Percentiles rank a stretch among this genome's conserved stretches.
These are phyloP conservation scores for Cutaneotrichosporon dermatis DNA, from an alignment of 1,284 basidiomycete genomes.

Conservation along the genomic window DNA sequence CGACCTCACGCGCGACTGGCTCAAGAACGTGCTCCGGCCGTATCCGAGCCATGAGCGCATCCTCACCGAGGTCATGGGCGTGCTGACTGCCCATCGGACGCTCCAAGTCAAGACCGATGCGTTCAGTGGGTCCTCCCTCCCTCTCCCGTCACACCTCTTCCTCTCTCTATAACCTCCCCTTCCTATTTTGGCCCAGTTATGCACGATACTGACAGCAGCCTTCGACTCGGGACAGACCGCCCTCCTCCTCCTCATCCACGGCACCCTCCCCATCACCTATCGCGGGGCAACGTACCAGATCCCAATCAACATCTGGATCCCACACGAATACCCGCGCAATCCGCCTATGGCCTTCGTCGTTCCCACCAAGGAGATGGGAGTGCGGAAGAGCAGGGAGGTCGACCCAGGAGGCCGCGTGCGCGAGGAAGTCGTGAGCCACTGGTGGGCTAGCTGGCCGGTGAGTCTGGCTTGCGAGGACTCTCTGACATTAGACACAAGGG, in stretches of 20 bases:
- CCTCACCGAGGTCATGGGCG: conserved; percentile 62
- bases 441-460: conserved; percentile 82
- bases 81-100: conserved; percentile 59
- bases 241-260: conserved; percentile 82
- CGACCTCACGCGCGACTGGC: conserved; percentile 60
- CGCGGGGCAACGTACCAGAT: conserved; percentile 82
- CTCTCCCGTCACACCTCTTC: neutral
- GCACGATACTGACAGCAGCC: conserved; percentile 56
- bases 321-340: conserved; percentile 70
- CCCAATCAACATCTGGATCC: conserved; percentile 83
- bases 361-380: conserved; percentile 87
- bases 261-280: conserved; percentile 82
- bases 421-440: conserved; percentile 56
- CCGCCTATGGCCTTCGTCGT: conserved; percentile 91
- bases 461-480: conserved; percentile 7
- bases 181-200: too few species aligned
- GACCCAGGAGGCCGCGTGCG: conserved; percentile 70
- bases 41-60: conserved; percentile 62
- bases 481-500: conserved; percentile 51
- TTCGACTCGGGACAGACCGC: conserved; percentile 93
- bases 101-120: conserved; percentile 86
- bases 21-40: conserved; percentile 62
- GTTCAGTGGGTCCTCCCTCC: conserved; percentile 62
- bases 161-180: neutral
- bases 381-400: conserved; percentile 69